These are phyloP conservation scores for Macroventuria anomochaeta DNA, from an alignment of 2,329 filamentous ascomycete genomes.

Conservation along the genomic window DNA sequence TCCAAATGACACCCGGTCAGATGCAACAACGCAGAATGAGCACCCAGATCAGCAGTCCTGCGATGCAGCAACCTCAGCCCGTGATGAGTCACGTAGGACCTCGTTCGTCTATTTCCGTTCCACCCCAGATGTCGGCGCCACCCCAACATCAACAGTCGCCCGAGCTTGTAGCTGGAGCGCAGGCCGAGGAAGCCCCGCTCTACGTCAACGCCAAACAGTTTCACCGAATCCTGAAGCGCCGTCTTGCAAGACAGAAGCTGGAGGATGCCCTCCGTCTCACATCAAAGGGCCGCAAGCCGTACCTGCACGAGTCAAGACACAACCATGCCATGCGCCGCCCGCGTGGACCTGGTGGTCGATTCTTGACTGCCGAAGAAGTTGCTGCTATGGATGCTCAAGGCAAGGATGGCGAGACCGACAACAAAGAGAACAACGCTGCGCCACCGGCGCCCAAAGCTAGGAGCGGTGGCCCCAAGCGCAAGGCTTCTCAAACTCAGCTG, in stretches of 20 bases:
- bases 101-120: conserved; percentile 57
- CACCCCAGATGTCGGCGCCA: conserved; percentile 60
- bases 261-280: conserved; percentile 92
- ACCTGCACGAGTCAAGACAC: conserved; percentile 95
- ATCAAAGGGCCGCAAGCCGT: conserved; percentile 94
- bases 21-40: conserved; percentile 51
- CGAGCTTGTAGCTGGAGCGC: conserved; percentile 72
- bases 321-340: conserved; percentile 98
- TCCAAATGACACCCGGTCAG: conserved; percentile 46
- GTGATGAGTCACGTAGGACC: conserved; percentile 74
- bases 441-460: conserved; percentile 29
- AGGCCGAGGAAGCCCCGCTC: conserved; percentile 85
- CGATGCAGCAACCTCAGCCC: conserved; percentile 72
- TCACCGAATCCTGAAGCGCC: conserved; percentile 91
- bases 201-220: conserved; percentile 99
- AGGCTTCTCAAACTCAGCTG: conserved; percentile 39
- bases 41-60: conserved; percentile 50
- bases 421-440: conserved; percentile 50
- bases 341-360: conserved; percentile 89
- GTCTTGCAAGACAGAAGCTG: conserved; percentile 89
- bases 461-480: conserved; percentile 39
- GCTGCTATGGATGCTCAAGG: conserved; percentile 74
- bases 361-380: conserved; percentile 95
- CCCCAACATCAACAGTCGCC: conserved; percentile 78
- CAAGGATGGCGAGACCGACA: conserved; percentile 41